Evolutionary conservation across 2,329 filamentous ascomycete genomes (phyloP), one percentile per base, ranked within the genome.

Genomic region (Hypoxylon sp.): DNA sequence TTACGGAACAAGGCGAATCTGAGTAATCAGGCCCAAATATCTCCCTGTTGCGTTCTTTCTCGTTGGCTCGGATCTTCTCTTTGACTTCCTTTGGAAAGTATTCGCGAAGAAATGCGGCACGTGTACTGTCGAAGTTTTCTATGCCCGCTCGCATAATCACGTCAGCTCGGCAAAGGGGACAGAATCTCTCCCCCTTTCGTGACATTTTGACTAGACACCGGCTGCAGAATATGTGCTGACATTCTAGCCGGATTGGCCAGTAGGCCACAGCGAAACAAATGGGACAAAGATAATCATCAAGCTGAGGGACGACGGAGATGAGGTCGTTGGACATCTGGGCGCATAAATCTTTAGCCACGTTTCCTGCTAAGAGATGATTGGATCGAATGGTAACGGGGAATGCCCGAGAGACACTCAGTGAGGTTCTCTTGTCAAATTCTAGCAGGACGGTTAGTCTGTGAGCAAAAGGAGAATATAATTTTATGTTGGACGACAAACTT

Each of bases 381-480:
- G 88, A 86, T 58, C 85, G 82, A 57, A 92, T 84, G 24, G 84
- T 82, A 7, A 83, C 81, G 0, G 89, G 88, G 71, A 93, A 92
- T 0, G 84, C 85, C 37, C 86, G 82, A 42, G 89, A 89, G 0
- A 91, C 89, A 27, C 91, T 89, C 19, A 97, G 83, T 0, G 91
- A 89, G 1, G 93, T 97, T 65, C 89, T 88, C 80, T 97, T 97
- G 80, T 96, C 92, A 77, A 97, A 97, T 80, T 95, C 89, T 94
- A 69, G 6, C 3, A 35, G 29, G 2, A 19, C 39, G 13, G 52
- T 61, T 70, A 67, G 44, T 59, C 11, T n/a, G 44, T 57, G 27
- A 13, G 24, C 52, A 10, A 10, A 11, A 46, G 6, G 11, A 15
- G 1, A 19, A 13, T 24, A 2, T 8, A 11, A 24, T 47, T 10